phyloP scores from a whole-genome alignment of 78 protist genomes.

The slime mould (Dictyostelium discoideum) region dicty_2.7 NC_007089.4:5129001-5129500 shows the following conservation, averaged over 20 bases:
- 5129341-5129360: background rate
- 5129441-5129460: constrained; percentile 7
- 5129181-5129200: background rate
- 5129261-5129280: background rate
- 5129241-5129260: background rate
- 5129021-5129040: background rate
- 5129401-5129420: background rate
- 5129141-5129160: background rate
- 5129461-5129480: background rate
- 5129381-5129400: background rate
- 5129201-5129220: background rate
- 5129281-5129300: background rate
- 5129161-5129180: background rate
- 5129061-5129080: background rate
- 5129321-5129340: background rate
- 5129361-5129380: background rate
- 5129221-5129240: background rate
- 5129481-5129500: background rate
- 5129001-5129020: constrained; percentile 15
- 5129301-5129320: background rate
- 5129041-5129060: background rate
- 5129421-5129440: constrained; percentile 17
- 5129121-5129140: background rate
- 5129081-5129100: background rate
- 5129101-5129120: background rate